Conservation (phyloP, 2,329 filamentous ascomycete genomes). For the Geoglossum cookeanum region DNA sequence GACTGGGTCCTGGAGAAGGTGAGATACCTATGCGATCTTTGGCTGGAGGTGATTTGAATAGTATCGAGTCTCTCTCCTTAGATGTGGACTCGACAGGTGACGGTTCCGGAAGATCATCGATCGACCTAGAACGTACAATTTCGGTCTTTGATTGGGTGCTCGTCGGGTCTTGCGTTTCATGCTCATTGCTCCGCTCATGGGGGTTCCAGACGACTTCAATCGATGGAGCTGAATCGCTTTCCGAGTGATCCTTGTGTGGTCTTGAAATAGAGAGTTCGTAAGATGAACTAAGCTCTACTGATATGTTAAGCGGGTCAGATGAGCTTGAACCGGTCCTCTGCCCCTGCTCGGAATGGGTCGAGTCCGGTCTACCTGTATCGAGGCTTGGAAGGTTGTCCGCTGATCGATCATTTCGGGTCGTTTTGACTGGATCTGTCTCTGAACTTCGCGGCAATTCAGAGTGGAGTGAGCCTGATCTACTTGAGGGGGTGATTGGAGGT, state of each 20-base stretch:
- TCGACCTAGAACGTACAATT: not conserved
- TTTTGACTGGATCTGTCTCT: not conserved
- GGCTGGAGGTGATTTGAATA: constrained; percentile 25
- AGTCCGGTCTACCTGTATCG: too few relatives aligned
- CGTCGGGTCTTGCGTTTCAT: not conserved
- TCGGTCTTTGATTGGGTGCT: not conserved
- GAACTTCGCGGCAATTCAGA: not conserved
- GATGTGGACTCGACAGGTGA: constrained; percentile 24
- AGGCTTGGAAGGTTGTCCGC: not conserved
- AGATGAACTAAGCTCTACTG: constrained; percentile 2
- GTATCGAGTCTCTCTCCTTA: constrained; percentile 26
- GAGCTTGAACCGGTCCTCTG: not conserved
- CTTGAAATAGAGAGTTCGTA: constrained; percentile 5
- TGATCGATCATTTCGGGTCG: not conserved
- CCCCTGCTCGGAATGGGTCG: not conserved
- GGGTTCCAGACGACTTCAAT: constrained; percentile 6
- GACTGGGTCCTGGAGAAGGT: not conserved
- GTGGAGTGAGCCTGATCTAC: not conserved
- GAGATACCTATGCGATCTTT: not conserved
- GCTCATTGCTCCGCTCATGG: constrained; percentile 3
- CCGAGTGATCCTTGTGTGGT: not conserved
- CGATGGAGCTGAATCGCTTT: constrained; percentile 1
- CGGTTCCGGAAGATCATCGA: constrained; percentile 9
- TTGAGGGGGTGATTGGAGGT: not conserved
- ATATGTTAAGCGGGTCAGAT: constrained; percentile 4